Evolutionary conservation across 768 basidiomycete genomes (phyloP), one percentile per base, ranked within the genome.

Genomic region (Leccinum longicurvipes): DNA sequence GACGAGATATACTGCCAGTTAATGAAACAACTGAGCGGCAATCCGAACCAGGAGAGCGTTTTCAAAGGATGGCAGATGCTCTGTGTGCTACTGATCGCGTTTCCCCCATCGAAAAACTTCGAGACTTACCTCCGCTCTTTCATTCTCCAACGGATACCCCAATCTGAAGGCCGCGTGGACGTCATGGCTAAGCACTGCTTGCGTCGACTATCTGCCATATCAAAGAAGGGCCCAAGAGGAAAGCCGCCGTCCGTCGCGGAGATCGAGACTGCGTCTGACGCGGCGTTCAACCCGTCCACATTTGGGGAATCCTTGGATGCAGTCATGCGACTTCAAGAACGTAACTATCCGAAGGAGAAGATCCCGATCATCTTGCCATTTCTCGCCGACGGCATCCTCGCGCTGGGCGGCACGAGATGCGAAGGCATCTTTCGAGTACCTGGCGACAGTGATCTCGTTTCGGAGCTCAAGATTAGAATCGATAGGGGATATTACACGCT

Each of bases 351-450:
- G 2, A 77, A 82, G 52, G 84, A 89, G 62, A 88, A 85, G 69
- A 86, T 96, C 12, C 94, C 94, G 17, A 92, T 94, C 70, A 91
- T 98, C 63, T 83, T 98, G 7, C 92, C 93, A 14, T 97, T 96
- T 79, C 85, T 97, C 25, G 86, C 91, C 3, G 89, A 96, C 62
- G 92, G 91, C 1, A 94, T 97, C 61, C 82, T 98, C 45, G 89
- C 91, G 2, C 77, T 94, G 11, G 92, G 92, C 0, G 95, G 94
- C 4, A 81, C 84, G 45, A 86, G 86, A 67, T 74, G 86, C 28
- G 94, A 95, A 67, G 95, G 95, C 17, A 94, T 96, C 54, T 98
- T 96, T 74, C 86, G 94, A 45, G 84, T 96, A 5, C 91, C 94
- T 14, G 95, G 95, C 0, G 94, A 98, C 68, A 81, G 81, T 19